Evolutionary conservation across 345 rosid species (phyloP).

Genomic region (Euphorbia tirucalli): DNA sequence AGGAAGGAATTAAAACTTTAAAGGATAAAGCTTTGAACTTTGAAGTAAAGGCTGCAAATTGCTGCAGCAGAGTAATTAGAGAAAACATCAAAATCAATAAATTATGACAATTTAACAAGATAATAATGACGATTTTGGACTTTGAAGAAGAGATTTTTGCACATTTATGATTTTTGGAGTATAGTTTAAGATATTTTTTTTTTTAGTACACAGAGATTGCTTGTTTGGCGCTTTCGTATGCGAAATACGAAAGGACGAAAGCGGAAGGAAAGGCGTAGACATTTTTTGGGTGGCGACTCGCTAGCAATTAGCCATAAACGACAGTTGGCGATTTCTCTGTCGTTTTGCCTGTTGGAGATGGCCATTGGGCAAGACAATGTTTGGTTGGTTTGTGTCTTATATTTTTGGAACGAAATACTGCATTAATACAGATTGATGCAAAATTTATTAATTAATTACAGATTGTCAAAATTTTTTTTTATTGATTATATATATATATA

Average conservation of each 20-base stretch:
- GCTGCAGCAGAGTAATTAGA: background rate
- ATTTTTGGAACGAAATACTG: too few relatives aligned
- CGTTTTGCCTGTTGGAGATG: background rate
- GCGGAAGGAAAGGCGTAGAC: background rate
- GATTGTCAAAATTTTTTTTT: too few relatives aligned
- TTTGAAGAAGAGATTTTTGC: background rate
- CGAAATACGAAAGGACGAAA: background rate
- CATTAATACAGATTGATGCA: too few relatives aligned
- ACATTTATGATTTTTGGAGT: background rate
- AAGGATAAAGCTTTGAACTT: background rate
- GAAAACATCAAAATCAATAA: background rate
- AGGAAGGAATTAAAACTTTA: background rate
- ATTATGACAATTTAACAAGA: background rate
- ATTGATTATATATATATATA: too few relatives aligned
- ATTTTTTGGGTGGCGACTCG: background rate
- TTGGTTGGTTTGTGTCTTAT: background rate
- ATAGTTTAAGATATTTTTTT: background rate
- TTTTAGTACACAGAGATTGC: background rate
- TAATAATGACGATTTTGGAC: background rate
- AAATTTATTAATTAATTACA: too few relatives aligned
- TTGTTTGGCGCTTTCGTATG: background rate
- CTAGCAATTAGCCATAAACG: background rate
- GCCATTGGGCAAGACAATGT: background rate
- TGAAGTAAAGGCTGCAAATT: slow-evolving; percentile 2
- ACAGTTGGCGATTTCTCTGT: background rate